Percentiles rank a stretch among this genome's conserved stretches.
These are phyloP conservation scores for Anthoceros angustus DNA, from an alignment of 225 moss, liverwort and hornwort genomes.

Conservation along the genomic window DNA sequence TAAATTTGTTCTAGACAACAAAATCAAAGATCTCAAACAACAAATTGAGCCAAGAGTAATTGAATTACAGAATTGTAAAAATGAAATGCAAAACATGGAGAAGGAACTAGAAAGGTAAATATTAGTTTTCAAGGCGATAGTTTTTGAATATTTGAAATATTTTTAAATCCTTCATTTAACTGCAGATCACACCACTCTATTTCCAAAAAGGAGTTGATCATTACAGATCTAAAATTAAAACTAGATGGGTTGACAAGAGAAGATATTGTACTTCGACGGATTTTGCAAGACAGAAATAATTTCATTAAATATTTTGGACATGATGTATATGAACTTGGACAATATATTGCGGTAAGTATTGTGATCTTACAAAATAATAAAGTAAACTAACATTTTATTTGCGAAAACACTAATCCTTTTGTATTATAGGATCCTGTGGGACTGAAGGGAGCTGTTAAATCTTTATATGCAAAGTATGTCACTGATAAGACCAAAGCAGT, in stretches of 20 bases:
- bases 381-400: background rate
- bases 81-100: constrained; percentile 64
- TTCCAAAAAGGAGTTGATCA: constrained; percentile 33
- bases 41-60: constrained; percentile 64
- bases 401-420: background rate
- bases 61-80: constrained; percentile 45
- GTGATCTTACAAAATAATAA: too few species aligned
- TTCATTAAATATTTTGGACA: constrained; percentile 55
- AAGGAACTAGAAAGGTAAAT: constrained; percentile 56
- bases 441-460: constrained; percentile 23
- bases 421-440: constrained; percentile 26
- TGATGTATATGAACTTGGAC: constrained; percentile 47
- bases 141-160: too few species aligned
- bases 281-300: constrained; percentile 19
- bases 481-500: constrained; percentile 33
- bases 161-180: background rate
- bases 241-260: constrained; percentile 44
- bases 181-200: constrained; percentile 34
- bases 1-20: constrained; percentile 79
- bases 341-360: constrained; percentile 39
- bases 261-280: constrained; percentile 22
- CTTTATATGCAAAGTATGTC: constrained; percentile 57
- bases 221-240: constrained; percentile 37
- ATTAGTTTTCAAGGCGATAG: too few species aligned
- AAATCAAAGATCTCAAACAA: constrained; percentile 63